Conservation (phyloP, 345 rosid species). For the Erodium maritimum region DNA sequence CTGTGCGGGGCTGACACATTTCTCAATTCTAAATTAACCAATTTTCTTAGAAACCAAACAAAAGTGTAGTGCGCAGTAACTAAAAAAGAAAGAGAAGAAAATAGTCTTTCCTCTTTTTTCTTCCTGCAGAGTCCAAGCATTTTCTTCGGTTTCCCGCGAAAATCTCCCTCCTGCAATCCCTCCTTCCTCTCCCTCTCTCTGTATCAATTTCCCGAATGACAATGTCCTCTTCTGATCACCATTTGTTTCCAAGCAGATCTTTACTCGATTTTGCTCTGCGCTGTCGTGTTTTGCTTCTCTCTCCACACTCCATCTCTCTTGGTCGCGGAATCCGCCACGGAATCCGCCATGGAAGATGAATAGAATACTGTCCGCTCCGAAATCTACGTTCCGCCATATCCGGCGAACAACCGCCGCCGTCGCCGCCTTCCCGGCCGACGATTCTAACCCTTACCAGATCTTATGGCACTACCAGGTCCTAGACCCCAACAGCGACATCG, state of each 20-base stretch:
- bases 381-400: constrained; percentile 25
- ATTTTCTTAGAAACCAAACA: no score
- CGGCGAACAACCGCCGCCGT: constrained; percentile 11
- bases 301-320: constrained; percentile 4
- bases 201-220: neutral
- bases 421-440: constrained; percentile 5
- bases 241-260: no score
- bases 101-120: no score
- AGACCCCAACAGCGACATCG: constrained; percentile 81
- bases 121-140: constrained; percentile 10
- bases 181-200: neutral
- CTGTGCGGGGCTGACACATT: no score
- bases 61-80: no score
- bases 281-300: no score
- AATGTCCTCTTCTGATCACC: neutral
- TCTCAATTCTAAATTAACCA: no score
- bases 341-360: constrained; percentile 24
- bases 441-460: constrained; percentile 24
- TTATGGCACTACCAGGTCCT: constrained; percentile 80
- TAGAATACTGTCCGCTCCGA: constrained; percentile 15
- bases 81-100: neutral
- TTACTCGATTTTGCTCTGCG: neutral
- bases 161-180: constrained; percentile 8
- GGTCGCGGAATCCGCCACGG: constrained; percentile 9
- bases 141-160: constrained; percentile 17